phyloP scores from a whole-genome alignment of 176 grass and related monocot species.

The Phoenix dactylifera region DNA sequence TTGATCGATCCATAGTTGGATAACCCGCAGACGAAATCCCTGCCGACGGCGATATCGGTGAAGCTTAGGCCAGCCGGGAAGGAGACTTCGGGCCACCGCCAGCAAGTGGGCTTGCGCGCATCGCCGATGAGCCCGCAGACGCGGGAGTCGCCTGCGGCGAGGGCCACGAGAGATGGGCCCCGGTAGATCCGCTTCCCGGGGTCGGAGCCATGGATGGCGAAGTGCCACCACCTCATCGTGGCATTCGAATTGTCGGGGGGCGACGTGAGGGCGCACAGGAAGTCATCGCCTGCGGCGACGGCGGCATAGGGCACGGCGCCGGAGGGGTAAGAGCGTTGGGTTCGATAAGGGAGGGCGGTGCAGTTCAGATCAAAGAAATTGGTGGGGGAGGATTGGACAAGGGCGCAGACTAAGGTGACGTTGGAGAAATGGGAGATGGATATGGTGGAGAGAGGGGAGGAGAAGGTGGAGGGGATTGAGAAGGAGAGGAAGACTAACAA shows the following conservation, averaged over 20 bases:
- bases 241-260: slow-evolving; percentile 14
- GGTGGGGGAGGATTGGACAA: slow-evolving; percentile 15
- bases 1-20: background rate
- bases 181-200: slow-evolving; percentile 45
- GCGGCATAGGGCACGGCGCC: slow-evolving; percentile 39
- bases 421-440: slow-evolving; percentile 36
- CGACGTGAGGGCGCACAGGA: slow-evolving; percentile 54
- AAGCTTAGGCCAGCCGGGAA: slow-evolving; percentile 32
- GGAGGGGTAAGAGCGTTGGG: slow-evolving; percentile 12
- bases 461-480: slow-evolving; percentile 3
- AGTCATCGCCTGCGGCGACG: slow-evolving; percentile 57
- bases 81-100: slow-evolving; percentile 41
- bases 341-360: slow-evolving; percentile 24
- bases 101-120: slow-evolving; percentile 31
- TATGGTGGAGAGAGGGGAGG: slow-evolving; percentile 45
- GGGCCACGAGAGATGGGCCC: slow-evolving; percentile 31
- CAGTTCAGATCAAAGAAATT: slow-evolving; percentile 40
- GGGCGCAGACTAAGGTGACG: slow-evolving; percentile 48
- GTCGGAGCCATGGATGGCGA: slow-evolving; percentile 20
- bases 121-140: slow-evolving; percentile 48
- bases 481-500: background rate
- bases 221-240: slow-evolving; percentile 85
- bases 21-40: slow-evolving; percentile 76
- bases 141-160: slow-evolving; percentile 55
- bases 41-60: slow-evolving; percentile 54